Evolutionary conservation across 768 basidiomycete genomes (phyloP).

Genomic region (Mycena vulgaris): DNA sequence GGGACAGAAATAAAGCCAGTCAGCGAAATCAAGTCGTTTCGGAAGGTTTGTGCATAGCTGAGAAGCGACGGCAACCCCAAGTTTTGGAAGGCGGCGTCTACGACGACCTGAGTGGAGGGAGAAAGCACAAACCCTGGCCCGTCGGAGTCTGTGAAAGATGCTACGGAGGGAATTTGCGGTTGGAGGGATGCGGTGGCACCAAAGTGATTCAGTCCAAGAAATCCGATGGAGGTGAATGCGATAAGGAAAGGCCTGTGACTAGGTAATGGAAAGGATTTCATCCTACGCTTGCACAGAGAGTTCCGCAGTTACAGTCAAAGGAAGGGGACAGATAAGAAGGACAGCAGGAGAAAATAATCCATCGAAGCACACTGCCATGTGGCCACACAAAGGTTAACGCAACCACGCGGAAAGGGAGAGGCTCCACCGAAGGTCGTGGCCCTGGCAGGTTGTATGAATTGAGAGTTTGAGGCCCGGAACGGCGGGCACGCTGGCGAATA

Average conservation of each 20-base stretch:
- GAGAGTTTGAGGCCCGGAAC: no score
- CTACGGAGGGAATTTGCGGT: constrained; percentile 57
- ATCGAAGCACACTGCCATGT: neutral
- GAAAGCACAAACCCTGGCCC: constrained; percentile 48
- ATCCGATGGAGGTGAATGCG: neutral
- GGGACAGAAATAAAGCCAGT: constrained; percentile 48
- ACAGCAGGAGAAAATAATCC: no score
- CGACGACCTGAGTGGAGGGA: constrained; percentile 50
- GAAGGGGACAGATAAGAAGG: no score
- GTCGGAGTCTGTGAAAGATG: constrained; percentile 46
- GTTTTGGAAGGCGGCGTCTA: constrained; percentile 49
- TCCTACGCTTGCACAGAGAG: no score
- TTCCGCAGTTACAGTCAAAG: no score
- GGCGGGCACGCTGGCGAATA: no score
- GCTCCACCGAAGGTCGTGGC: no score
- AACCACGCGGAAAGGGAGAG: neutral
- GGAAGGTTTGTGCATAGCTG: constrained; percentile 56
- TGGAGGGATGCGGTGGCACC: constrained; percentile 20
- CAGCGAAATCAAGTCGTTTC: constrained; percentile 49
- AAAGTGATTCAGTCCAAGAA: neutral
- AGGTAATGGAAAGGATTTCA: neutral
- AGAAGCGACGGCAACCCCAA: constrained; percentile 49
- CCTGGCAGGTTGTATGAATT: no score
- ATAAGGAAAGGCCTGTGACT: neutral
- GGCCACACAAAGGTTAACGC: neutral